phyloP scores from a whole-genome alignment of 2,329 filamentous ascomycete species.

The Pseudogymnoascus sp. region DNA sequence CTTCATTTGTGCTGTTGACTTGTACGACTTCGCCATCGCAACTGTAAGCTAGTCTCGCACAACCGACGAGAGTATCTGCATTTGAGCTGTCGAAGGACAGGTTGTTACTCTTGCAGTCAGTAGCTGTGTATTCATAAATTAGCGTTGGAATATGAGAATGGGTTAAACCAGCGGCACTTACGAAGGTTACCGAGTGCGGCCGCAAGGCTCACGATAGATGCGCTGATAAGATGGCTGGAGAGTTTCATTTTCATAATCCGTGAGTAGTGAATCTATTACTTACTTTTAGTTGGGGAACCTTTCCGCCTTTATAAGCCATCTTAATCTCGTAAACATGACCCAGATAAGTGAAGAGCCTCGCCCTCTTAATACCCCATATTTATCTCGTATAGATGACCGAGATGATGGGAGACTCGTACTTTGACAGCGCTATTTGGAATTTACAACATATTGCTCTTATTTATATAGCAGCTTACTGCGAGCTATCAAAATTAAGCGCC shows the following conservation, averaged over 20 bases:
- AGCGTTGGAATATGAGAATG: neutral
- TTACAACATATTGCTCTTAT: neutral
- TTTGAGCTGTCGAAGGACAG: neutral
- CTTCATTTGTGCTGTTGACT: neutral
- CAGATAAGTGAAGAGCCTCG: neutral
- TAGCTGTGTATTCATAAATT: neutral
- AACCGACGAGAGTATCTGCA: neutral
- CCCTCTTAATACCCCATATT: neutral
- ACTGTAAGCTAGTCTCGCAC: neutral
- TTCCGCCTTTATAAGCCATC: neutral
- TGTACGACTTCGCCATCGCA: neutral
- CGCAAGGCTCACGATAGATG: neutral
- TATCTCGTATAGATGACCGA: neutral
- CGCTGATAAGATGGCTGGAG: neutral
- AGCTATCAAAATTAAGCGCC: neutral
- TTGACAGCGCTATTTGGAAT: neutral
- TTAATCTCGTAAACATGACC: slow-evolving; percentile 1
- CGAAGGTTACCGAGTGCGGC: neutral
- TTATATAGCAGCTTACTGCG: neutral
- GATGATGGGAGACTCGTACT: neutral
- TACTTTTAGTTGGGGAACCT: neutral
- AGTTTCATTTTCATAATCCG: neutral
- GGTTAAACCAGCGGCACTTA: neutral
- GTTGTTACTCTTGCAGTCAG: neutral
- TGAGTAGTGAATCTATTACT: neutral